Percentiles rank a stretch among this genome's conserved stretches.
Conservation (phyloP, 805 yeast genomes). For the Wickerhamiella occidentalis region DNA sequence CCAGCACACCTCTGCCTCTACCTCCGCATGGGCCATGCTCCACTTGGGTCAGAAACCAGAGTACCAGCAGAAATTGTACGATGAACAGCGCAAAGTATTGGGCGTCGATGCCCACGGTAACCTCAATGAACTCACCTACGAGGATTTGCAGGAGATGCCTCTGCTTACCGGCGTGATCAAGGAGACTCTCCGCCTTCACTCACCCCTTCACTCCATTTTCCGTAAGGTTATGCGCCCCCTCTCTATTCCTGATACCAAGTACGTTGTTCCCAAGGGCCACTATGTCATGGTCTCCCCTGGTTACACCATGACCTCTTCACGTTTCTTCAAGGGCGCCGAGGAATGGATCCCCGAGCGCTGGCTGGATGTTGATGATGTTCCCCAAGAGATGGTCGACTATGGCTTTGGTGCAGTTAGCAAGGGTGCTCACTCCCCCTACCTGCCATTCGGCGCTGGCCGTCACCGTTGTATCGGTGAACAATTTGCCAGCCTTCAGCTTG, state of each 20-base stretch:
- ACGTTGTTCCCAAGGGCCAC: conserved; percentile 80
- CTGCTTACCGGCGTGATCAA: conserved; percentile 71
- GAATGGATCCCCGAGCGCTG: conserved; percentile 81
- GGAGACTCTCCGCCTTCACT: conserved; percentile 90
- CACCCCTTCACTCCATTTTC: conserved; percentile 92
- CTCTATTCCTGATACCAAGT: conserved; percentile 64
- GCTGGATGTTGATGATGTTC: conserved; percentile 30
- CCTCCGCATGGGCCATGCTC: conserved; percentile 87
- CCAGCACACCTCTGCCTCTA: conserved; percentile 94
- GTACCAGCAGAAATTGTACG: conserved; percentile 65
- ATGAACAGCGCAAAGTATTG: conserved; percentile 59
- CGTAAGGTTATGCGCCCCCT: conserved; percentile 74
- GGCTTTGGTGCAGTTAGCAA: conserved; percentile 95
- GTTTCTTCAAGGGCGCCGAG: conserved; percentile 65
- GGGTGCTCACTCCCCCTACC: conserved; percentile 90
- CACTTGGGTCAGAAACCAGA: conserved; percentile 84
- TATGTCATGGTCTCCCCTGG: conserved; percentile 91
- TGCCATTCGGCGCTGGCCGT: conserved; percentile 99
- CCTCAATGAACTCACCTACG: conserved; percentile 58
- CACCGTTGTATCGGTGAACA: conserved; percentile 99
- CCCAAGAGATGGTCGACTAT: conserved; percentile 54
- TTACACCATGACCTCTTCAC: conserved; percentile 63
- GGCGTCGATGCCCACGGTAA: conserved; percentile 27
- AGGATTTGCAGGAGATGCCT: conserved; percentile 70
- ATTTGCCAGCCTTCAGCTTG: conserved; percentile 89